Percentiles rank a stretch among this genome's conserved stretches.
These are phyloP conservation scores for Periconia sp. DNA, from an alignment of 2,329 filamentous ascomycete genomes.

Conservation along the genomic window DNA sequence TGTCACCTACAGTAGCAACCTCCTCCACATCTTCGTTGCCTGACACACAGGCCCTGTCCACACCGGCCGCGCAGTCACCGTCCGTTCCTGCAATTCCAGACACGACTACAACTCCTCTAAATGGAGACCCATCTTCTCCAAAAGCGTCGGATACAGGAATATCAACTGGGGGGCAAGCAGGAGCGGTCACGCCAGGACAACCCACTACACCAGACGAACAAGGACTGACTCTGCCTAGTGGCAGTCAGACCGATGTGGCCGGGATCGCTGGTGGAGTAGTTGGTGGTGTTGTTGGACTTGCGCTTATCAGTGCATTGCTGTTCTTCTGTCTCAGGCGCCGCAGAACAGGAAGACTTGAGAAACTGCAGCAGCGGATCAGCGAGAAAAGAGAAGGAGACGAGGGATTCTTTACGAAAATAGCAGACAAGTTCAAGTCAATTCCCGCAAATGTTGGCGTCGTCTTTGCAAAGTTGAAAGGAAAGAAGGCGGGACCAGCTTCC, in stretches of 20 bases:
- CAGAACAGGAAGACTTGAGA: conserved; percentile 22
- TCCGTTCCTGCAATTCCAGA: conserved; percentile 16
- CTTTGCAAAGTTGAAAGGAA: conserved; percentile 31
- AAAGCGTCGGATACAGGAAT: conserved; percentile 15
- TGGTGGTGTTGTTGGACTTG: conserved; percentile 36
- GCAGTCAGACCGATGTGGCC: conserved; percentile 26
- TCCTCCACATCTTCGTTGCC: conserved; percentile 13
- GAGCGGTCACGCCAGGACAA: conserved; percentile 23
- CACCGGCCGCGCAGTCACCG: conserved; percentile 14
- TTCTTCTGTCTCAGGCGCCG: conserved; percentile 38
- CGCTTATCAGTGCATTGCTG: conserved; percentile 31
- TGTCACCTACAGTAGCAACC: conserved; percentile 25
- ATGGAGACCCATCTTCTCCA: conserved; percentile 15
- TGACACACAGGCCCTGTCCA: conserved; percentile 8
- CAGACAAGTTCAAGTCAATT: conserved; percentile 21
- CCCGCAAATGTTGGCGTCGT: conserved; percentile 23
- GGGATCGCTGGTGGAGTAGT: conserved; percentile 39
- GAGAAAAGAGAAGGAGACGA: conserved; percentile 20
- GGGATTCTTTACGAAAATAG: conserved; percentile 7
- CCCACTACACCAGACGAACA: conserved; percentile 14
- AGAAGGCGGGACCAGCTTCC: conserved; percentile 25
- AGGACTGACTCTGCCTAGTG: conserved; percentile 20
- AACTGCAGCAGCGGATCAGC: conserved; percentile 16
- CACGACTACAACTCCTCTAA: conserved; percentile 6
- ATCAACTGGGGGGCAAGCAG: conserved; percentile 28